Evolutionary conservation across 2,329 filamentous ascomycete species (phyloP), one percentile per base, ranked within the genome.

Genomic region (Pseudogymnoascus sp.): DNA sequence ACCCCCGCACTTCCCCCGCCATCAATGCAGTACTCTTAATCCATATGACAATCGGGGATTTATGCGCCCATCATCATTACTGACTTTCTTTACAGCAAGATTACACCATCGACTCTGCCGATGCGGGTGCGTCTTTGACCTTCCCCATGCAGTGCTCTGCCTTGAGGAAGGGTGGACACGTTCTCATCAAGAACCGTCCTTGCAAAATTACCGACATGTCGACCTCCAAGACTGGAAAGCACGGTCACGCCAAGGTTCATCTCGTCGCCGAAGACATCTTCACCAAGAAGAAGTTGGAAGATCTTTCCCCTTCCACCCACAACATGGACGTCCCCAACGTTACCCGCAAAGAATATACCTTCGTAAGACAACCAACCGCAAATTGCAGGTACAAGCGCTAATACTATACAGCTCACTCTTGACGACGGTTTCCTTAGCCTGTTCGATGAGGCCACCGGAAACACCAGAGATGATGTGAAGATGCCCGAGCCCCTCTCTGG

Each of bases 181-280:
- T 99, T 77, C 87, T 92, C 77, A 97, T 99, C 82, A 99, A 99
- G 88, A 81, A 83, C 79, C 94, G 94, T 72, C 95, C 94, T 72
- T 99, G 94, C 92, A 99, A 97, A 89, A 99, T 99, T 73, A 90
- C 97, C 78, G 94, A 99, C 75, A 99, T 99, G 95, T 96, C 91
- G 70, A 99, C 94, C 82, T 99, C 94, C 78, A 99, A 99, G 92
- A 99, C 94, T 70, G 94, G 94, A 81, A 99, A 99, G 90, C 94
- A 99, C 89, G 94, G 94, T 78, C 95, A 99, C 89, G 94, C 94
- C 81, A 99, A 99, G 88, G 94, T 99, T 77, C 92, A 99, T 81
- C 82, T 99, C 72, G 88, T 96, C 73, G 94, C 91, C 75, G 85
- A 95, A 76, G 94, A 99, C 77, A 97, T 99, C 82, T 99, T 99